Conservation (phyloP, 495 filamentous ascomycete genomes). For the Apodospora peruviana region DNA sequence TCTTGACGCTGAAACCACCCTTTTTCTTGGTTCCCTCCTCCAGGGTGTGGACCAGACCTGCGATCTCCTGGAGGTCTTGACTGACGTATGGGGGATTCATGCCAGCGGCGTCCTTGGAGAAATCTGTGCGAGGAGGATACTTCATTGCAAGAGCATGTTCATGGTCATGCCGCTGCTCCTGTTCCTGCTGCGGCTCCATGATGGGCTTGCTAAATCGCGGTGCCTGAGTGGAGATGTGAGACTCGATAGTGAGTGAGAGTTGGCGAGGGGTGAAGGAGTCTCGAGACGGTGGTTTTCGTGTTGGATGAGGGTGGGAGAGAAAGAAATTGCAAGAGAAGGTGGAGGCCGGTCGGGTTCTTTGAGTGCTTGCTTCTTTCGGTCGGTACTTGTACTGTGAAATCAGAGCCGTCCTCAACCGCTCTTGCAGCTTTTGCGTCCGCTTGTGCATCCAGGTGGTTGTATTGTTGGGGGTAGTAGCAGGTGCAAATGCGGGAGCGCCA, state of each 20-base stretch:
- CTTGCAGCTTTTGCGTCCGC: no score
- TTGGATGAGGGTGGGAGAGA: no score
- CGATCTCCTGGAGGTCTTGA: conserved; percentile 61
- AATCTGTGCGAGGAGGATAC: conserved; percentile 26
- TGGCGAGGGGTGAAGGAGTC: no score
- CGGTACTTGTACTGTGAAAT: no score
- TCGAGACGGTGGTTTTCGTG: conserved; percentile 4
- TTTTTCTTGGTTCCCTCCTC: conserved; percentile 48
- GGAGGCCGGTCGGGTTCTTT: no score
- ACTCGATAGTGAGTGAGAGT: conserved; percentile 22
- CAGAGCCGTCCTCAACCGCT: no score
- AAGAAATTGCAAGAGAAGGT: no score
- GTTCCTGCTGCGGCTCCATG: conserved; percentile 12
- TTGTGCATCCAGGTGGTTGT: not conserved
- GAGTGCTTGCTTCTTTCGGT: no score
- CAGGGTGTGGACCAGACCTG: conserved; percentile 52
- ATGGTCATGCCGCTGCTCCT: not conserved
- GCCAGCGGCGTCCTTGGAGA: conserved; percentile 19
- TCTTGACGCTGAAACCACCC: conserved; percentile 59
- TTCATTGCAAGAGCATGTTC: conserved; percentile 10
- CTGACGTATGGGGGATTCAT: conserved; percentile 45
- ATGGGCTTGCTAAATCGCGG: not conserved
- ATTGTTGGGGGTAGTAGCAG: not conserved
- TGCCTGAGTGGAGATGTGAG: conserved; percentile 9
- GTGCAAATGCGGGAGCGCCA: not conserved